phyloP scores from a whole-genome alignment of 2,329 filamentous ascomycete genomes.

The Rhytidhysteron rufulum region DNA sequence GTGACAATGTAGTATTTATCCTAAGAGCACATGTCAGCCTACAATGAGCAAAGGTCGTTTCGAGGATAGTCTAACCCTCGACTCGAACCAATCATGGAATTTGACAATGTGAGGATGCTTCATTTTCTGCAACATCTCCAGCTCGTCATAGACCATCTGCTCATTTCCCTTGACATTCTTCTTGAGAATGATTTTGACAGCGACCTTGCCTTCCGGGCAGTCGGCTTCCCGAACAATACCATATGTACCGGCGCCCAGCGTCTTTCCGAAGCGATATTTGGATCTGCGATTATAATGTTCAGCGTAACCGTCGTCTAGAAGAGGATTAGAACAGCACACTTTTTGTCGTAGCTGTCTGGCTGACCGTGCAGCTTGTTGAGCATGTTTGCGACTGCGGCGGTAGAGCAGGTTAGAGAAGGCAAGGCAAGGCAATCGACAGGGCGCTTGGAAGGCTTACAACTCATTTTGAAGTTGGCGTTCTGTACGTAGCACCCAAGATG shows the following conservation, averaged over 20 bases:
- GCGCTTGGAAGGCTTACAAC: conserved; percentile 19
- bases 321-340: conserved; percentile 54
- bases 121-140: conserved; percentile 86
- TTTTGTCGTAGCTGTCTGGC: conserved; percentile 98
- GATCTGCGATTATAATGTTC: conserved; percentile 52
- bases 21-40: conserved; percentile 44
- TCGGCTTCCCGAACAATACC: conserved; percentile 97
- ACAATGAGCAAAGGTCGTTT: not conserved
- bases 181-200: conserved; percentile 98
- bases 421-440: not conserved
- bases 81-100: conserved; percentile 99
- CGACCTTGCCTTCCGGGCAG: conserved; percentile 77
- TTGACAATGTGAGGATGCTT: conserved; percentile 94
- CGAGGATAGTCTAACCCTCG: conserved; percentile 60
- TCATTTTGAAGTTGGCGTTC: conserved; percentile 29
- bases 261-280: conserved; percentile 88
- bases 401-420: conserved; percentile 11
- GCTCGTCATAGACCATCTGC: conserved; percentile 96
- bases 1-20: conserved; percentile 99
- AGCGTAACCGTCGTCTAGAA: conserved; percentile 18
- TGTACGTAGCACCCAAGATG: too few species aligned
- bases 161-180: conserved; percentile 99
- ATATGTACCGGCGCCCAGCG: conserved; percentile 94
- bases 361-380: conserved; percentile 94
- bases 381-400: conserved; percentile 71